Conservation (phyloP, 495 filamentous ascomycete species). For the Penicillium malachiteum region DNA sequence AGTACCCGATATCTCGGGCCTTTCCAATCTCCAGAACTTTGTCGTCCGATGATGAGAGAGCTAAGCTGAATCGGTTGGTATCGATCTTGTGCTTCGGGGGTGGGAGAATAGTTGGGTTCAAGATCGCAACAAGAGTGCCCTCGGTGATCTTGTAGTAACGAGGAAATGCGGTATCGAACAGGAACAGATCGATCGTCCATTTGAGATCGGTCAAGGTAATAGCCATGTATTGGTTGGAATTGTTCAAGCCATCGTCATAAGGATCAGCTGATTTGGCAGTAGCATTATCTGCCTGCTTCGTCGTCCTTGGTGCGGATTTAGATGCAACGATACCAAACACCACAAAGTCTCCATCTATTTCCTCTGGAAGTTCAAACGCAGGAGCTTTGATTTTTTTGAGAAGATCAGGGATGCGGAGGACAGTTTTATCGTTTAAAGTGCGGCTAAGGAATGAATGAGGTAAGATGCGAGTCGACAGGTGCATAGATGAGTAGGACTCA, state of each 20-base stretch:
- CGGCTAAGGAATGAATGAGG: slow-evolving; percentile 76
- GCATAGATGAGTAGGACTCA: slow-evolving; percentile 81
- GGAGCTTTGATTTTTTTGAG: slow-evolving; percentile 79
- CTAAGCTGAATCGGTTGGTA: slow-evolving; percentile 79
- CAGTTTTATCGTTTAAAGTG: slow-evolving; percentile 70
- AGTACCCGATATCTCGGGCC: slow-evolving; percentile 84
- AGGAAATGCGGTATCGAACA: slow-evolving; percentile 88
- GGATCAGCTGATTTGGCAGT: slow-evolving; percentile 44
- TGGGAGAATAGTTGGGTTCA: slow-evolving; percentile 92
- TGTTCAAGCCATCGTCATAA: slow-evolving; percentile 54
- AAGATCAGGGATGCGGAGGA: slow-evolving; percentile 77
- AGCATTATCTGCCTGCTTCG: slow-evolving; percentile 53
- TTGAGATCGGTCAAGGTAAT: slow-evolving; percentile 82
- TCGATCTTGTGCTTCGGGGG: slow-evolving; percentile 69
- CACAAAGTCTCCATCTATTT: slow-evolving; percentile 81
- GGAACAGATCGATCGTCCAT: slow-evolving; percentile 87
- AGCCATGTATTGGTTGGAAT: slow-evolving; percentile 83
- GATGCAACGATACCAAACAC: slow-evolving; percentile 82
- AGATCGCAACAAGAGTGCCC: slow-evolving; percentile 83
- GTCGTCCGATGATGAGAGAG: slow-evolving; percentile 79
- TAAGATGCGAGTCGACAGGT: slow-evolving; percentile 83
- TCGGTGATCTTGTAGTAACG: slow-evolving; percentile 86
- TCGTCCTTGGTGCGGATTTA: slow-evolving; percentile 76
- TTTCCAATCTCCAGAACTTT: slow-evolving; percentile 86
- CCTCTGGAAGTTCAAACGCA: slow-evolving; percentile 81